Evolutionary conservation across 2,329 filamentous ascomycete species (phyloP).

Genomic region (Cytospora piceae): DNA sequence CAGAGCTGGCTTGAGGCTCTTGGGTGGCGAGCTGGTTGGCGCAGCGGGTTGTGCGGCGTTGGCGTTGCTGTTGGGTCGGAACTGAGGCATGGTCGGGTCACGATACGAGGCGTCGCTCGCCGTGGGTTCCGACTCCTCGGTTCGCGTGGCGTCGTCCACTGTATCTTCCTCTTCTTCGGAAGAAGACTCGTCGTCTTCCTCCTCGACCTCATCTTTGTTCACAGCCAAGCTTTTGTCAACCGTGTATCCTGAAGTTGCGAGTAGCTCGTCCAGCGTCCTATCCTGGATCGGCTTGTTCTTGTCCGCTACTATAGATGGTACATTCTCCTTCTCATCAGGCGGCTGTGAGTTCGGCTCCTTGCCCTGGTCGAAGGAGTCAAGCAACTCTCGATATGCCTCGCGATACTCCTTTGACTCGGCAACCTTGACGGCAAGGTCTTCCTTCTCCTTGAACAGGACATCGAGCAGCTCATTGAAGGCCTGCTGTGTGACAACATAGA

Average conservation of each 20-base stretch:
- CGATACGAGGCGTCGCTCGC: constrained; percentile 39
- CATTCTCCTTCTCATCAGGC: constrained; percentile 34
- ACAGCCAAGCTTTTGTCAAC: constrained; percentile 37
- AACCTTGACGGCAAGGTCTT: constrained; percentile 73
- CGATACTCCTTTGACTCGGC: constrained; percentile 65
- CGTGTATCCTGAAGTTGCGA: constrained; percentile 51
- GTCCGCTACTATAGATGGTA: constrained; percentile 18
- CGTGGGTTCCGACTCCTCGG: constrained; percentile 25
- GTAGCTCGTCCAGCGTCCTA: constrained; percentile 45
- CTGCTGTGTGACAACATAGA: constrained; percentile 91
- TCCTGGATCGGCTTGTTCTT: constrained; percentile 36
- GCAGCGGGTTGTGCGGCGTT: constrained; percentile 28
- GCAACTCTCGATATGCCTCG: constrained; percentile 56
- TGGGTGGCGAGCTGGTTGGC: neutral
- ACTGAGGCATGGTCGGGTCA: constrained; percentile 71
- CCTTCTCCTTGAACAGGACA: constrained; percentile 78
- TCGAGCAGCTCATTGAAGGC: constrained; percentile 93
- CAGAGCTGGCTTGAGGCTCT: constrained; percentile 10
- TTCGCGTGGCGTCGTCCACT: constrained; percentile 10
- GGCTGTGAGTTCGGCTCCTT: constrained; percentile 5
- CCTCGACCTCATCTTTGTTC: neutral
- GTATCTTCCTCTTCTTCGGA: constrained; percentile 31
- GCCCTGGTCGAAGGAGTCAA: constrained; percentile 47
- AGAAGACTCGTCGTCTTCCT: constrained; percentile 22
- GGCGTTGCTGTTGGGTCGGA: constrained; percentile 59